Evolutionary conservation across 495 filamentous ascomycete species (phyloP).

Genomic region (Daldinia loculata): DNA sequence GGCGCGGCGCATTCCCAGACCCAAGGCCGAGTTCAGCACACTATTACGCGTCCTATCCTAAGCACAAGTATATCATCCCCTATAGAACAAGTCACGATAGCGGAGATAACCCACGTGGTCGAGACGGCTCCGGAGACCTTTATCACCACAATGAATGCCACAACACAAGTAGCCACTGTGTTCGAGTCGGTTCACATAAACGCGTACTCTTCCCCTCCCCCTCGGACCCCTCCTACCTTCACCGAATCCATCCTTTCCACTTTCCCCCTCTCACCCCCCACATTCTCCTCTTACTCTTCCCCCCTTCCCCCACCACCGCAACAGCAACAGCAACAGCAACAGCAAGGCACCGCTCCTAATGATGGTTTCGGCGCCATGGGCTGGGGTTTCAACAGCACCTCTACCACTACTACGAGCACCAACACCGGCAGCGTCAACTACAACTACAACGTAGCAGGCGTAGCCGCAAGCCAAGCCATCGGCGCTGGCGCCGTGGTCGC

Average conservation of each 20-base stretch:
- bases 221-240: not conserved
- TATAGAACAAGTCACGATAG: not conserved
- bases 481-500: not conserved
- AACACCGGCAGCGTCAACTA: not conserved
- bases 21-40: not conserved
- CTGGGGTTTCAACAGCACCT: slow-evolving; percentile 26
- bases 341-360: not conserved
- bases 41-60: not conserved
- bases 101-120: slow-evolving; percentile 3
- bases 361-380: not conserved
- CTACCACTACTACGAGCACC: not conserved
- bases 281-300: not conserved
- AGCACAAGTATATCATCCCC: not conserved
- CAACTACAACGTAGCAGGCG: not conserved
- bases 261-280: slow-evolving; percentile 13
- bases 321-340: not conserved
- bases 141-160: not conserved
- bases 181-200: not conserved
- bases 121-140: not conserved
- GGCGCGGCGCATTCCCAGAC: not conserved
- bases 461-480: not conserved
- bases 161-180: not conserved
- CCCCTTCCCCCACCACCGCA: not conserved
- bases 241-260: slow-evolving; percentile 1
- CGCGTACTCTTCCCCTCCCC: slow-evolving; percentile 4